A percentile compares a stretch with the other conserved stretches of the same genome.
These are phyloP conservation scores for Lithospermum erythrorhizon DNA, from an alignment of 257 asterid species.

Conservation along the genomic window DNA sequence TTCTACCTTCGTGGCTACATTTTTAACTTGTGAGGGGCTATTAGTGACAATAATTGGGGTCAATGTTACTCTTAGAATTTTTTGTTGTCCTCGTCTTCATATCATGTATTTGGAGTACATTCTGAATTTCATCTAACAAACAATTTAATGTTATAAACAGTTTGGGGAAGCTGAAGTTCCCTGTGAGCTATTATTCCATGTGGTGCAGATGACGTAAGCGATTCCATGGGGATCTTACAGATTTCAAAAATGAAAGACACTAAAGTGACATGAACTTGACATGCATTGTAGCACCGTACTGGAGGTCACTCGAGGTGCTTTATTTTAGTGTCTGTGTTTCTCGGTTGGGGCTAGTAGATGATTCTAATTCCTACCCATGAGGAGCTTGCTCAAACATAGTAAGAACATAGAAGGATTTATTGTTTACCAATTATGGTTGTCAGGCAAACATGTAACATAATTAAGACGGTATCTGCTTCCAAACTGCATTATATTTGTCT, in stretches of 20 bases:
- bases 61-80: background rate
- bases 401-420: background rate
- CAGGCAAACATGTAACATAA: background rate
- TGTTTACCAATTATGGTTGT: background rate
- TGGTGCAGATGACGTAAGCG: too few species aligned
- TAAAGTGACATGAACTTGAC: slow-evolving; percentile 11
- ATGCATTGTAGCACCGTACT: background rate
- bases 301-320: background rate
- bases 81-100: background rate
- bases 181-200: too few species aligned
- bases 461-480: too few species aligned
- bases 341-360: background rate
- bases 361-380: too few species aligned
- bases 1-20: background rate
- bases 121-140: background rate
- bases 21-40: background rate
- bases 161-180: slow-evolving; percentile 58
- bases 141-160: slow-evolving; percentile 27
- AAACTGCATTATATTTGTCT: too few species aligned
- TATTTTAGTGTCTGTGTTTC: too few species aligned
- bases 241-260: slow-evolving; percentile 20
- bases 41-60: too few species aligned
- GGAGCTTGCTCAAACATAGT: background rate
- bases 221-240: slow-evolving; percentile 48
- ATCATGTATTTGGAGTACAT: background rate